Conservation (phyloP, 345 rosid genomes). For the Salix purpurea region DNA sequence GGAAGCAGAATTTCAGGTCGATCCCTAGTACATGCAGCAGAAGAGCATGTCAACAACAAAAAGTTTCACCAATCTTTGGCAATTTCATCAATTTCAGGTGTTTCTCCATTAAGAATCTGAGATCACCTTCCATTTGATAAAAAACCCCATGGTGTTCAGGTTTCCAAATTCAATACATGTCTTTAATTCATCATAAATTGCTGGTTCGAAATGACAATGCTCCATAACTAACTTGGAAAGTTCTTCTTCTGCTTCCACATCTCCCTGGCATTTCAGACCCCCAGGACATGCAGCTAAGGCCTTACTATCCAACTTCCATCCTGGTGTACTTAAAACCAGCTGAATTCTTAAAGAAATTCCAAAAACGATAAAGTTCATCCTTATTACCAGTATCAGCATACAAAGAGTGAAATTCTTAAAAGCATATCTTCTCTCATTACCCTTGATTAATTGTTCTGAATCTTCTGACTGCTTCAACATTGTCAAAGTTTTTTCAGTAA, state of each 20-base stretch:
- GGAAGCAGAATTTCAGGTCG: no score
- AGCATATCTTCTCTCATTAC: not conserved
- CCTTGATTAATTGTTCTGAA: constrained; percentile 25
- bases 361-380: not conserved
- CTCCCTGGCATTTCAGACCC: constrained; percentile 10
- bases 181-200: not conserved
- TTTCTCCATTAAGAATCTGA: no score
- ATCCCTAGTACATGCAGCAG: no score
- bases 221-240: constrained; percentile 4
- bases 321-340: not conserved
- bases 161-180: no score
- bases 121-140: not conserved
- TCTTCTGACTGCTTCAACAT: no score
- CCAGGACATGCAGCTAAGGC: no score
- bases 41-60: no score
- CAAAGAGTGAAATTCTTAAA: not conserved
- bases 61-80: no score
- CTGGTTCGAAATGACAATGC: not conserved
- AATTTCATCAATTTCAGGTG: no score
- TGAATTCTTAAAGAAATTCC: not conserved
- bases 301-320: constrained; percentile 1
- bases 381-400: not conserved
- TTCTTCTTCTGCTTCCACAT: constrained; percentile 8
- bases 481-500: no score
- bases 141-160: no score